These are phyloP conservation scores for Gaeumannomyces tritici DNA, from an alignment of 2,329 filamentous ascomycete species.

Conservation along the genomic window DNA sequence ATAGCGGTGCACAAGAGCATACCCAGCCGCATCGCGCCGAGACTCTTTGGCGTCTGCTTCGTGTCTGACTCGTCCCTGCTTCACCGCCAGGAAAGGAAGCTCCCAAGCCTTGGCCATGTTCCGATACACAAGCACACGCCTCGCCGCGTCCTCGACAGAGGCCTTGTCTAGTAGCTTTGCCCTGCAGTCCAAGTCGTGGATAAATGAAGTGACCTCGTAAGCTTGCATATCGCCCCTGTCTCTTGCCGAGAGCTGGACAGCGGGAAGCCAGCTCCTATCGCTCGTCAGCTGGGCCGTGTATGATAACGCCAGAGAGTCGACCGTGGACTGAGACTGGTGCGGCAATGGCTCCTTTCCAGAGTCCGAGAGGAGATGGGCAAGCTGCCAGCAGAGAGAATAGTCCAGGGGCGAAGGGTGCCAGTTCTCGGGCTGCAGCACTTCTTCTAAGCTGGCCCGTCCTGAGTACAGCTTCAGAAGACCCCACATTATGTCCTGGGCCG, in stretches of 20 bases:
- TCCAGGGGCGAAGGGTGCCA: conserved; percentile 67
- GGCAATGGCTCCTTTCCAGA: conserved; percentile 47
- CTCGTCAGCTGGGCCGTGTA: conserved; percentile 15
- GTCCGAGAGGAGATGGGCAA: conserved; percentile 56
- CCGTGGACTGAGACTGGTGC: conserved; percentile 59
- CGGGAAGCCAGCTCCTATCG: no score
- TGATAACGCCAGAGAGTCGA: conserved; percentile 43
- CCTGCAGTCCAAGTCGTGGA: no score
- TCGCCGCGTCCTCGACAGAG: no score
- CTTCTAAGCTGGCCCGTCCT: conserved; percentile 50
- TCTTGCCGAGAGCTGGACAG: no score
- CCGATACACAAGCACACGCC: no score
- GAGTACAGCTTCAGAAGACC: conserved; percentile 76
- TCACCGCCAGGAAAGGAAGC: no score
- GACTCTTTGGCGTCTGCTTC: no score
- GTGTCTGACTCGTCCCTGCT: no score
- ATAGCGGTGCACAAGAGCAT: not conserved
- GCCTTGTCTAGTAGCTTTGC: no score
- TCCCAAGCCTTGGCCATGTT: no score
- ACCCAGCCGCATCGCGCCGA: not conserved
- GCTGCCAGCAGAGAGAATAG: conserved; percentile 73
- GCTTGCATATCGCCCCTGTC: no score
- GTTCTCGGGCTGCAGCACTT: conserved; percentile 66
- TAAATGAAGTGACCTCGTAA: no score
- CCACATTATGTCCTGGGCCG: conserved; percentile 74